phyloP scores from a whole-genome alignment of 805 yeast genomes.

The Hemisphaericaspora nanyangensis region DNA sequence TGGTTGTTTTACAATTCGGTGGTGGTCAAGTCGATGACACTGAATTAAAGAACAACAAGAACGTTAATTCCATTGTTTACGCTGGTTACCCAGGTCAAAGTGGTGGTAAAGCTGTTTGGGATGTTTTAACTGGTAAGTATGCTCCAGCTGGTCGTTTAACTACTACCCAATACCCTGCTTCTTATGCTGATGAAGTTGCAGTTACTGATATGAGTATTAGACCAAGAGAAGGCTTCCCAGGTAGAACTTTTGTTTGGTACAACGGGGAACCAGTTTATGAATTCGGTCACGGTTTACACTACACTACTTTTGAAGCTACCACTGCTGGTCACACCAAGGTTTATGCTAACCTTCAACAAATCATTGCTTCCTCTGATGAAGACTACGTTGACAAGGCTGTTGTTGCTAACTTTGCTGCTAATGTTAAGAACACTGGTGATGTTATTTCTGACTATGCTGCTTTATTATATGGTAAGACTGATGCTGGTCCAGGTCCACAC shows the following conservation, averaged over 20 bases:
- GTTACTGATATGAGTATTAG: slow-evolving; percentile 6
- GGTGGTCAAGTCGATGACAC: slow-evolving; percentile 7
- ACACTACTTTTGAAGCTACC: slow-evolving; percentile 7
- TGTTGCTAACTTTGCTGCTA: background rate
- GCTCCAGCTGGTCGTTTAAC: slow-evolving; percentile 9
- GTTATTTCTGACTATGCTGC: slow-evolving; percentile 6
- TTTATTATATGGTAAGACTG: slow-evolving; percentile 1
- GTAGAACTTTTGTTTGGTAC: slow-evolving; percentile 8
- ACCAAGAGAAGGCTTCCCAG: slow-evolving; percentile 7
- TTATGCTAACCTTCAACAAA: background rate
- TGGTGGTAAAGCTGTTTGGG: slow-evolving; percentile 7
- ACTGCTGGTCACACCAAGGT: background rate
- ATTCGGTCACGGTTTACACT: slow-evolving; percentile 10
- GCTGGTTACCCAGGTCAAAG: slow-evolving; percentile 10
- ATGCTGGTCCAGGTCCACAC: slow-evolving; percentile 7
- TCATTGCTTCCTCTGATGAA: background rate
- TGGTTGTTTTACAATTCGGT: slow-evolving; percentile 6
- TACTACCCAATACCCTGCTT: slow-evolving; percentile 7
- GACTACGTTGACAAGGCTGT: slow-evolving; percentile 1
- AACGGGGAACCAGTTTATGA: slow-evolving; percentile 9
- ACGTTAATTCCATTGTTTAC: slow-evolving; percentile 7
- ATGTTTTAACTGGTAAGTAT: slow-evolving; percentile 2
- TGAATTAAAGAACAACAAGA: slow-evolving; percentile 5
- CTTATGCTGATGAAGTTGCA: slow-evolving; percentile 5
- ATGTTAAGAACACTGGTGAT: slow-evolving; percentile 3